Percentiles rank a stretch among this genome's conserved stretches.
Conservation (phyloP, 257 asterid species). For the Fraxinus excelsior region DNA sequence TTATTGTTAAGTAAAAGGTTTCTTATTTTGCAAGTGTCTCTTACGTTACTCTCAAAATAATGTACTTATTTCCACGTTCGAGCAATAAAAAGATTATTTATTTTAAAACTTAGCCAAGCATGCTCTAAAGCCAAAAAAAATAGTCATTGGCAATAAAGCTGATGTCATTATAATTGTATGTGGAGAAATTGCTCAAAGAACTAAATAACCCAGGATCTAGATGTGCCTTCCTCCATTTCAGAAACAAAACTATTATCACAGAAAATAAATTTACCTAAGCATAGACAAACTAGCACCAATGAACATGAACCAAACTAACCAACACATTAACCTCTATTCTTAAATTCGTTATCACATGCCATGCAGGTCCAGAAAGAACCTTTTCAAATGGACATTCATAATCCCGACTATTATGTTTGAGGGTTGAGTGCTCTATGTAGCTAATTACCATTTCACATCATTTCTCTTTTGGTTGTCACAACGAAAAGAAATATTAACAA, state of each 20-base stretch:
- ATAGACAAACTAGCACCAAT: background rate
- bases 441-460: background rate
- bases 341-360: background rate
- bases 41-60: background rate
- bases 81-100: too few species aligned
- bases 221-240: background rate
- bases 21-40: background rate
- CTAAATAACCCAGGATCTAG: background rate
- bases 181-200: background rate
- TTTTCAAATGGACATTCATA: background rate
- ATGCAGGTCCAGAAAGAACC: background rate
- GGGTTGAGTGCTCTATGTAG: background rate
- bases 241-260: background rate
- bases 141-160: background rate
- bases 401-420: background rate
- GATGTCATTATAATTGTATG: background rate
- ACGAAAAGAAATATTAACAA: background rate
- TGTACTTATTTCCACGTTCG: background rate
- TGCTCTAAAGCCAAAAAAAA: background rate
- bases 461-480: background rate
- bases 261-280: background rate
- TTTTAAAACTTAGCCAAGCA: background rate
- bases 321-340: constrained; percentile 10
- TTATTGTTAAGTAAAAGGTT: too few species aligned
- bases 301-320: background rate